Evolutionary conservation across 768 basidiomycete species (phyloP).

Genomic region (Psilocybe sp.): DNA sequence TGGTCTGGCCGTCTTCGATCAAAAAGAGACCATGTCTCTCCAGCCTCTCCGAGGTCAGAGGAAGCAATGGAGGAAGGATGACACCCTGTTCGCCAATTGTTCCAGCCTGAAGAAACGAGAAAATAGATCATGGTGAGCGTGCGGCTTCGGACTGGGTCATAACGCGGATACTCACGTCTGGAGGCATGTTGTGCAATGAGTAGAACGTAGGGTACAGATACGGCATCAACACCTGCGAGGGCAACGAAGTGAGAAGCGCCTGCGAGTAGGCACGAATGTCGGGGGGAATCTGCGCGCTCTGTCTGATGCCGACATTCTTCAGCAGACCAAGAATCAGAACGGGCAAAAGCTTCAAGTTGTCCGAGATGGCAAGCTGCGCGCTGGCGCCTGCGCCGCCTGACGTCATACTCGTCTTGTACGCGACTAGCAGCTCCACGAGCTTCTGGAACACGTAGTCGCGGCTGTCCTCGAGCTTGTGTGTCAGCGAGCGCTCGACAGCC

Average conservation of each 20-base stretch:
- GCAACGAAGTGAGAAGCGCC: conserved; percentile 84
- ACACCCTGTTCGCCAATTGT: conserved; percentile 88
- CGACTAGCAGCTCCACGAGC: conserved; percentile 77
- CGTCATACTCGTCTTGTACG: conserved; percentile 97
- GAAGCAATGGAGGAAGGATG: conserved; percentile 82
- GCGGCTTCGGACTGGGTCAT: neutral
- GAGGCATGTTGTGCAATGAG: conserved; percentile 93
- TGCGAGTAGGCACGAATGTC: conserved; percentile 96
- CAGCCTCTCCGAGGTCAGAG: conserved; percentile 91
- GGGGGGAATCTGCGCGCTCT: conserved; percentile 95
- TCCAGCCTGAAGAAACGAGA: conserved; percentile 57
- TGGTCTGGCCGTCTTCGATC: conserved; percentile 96
- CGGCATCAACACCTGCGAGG: conserved; percentile 86
- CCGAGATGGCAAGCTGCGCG: conserved; percentile 87
- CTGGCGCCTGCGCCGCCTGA: conserved; percentile 90
- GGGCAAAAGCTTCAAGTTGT: conserved; percentile 94
- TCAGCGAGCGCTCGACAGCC: conserved; percentile 85
- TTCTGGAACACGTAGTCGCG: conserved; percentile 83
- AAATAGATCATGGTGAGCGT: conserved; percentile 7
- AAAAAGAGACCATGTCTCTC: conserved; percentile 95
- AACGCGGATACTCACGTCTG: conserved; percentile 55
- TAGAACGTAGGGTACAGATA: conserved; percentile 97
- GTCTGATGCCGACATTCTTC: conserved; percentile 95
- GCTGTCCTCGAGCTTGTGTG: conserved; percentile 86
- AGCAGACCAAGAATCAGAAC: conserved; percentile 85